Base-by-base conservation (phyloP, 2,329 filamentous ascomycete genomes). In the Curvularia verruculosa region DNA sequence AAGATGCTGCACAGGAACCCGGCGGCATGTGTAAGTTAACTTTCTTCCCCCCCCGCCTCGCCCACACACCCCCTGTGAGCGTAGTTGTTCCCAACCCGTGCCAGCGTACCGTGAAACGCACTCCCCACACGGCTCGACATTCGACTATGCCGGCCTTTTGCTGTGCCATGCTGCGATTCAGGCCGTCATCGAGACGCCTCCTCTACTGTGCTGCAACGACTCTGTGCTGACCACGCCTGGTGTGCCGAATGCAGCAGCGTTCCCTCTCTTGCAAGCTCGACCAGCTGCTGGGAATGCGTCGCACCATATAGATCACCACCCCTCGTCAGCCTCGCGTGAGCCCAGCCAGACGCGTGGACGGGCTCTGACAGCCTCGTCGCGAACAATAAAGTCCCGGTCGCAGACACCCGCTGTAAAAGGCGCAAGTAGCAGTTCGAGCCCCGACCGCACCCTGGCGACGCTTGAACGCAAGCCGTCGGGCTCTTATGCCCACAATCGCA, bases 401-500 rank as follows among this genome's bases (percentile, higher is more conserved):
- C 75, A 78, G 66, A 80, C 79, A 41, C 78, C 79, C 31, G 78
- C 67, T 50, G 58, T 73, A 52, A 60, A 66, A 50, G 60, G 71
- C 48, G 52, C 69, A 54, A 69, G 71, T 57, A 69, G 65, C 68
- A 65, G 69, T 66, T 70, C 78, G 67, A 73, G 71, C 68, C 65
- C 77, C 61, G 69, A 75, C 73, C 76, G 67, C 67, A 72, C 76
- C 60, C 47, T 59, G 28, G 58, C 57, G 49, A 52, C 59, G 34
- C 65, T 81, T 56, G 82, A 85, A 62, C 78, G 83, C 61, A 83
- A 82, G 61, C 74, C 81, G 9, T 83, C 82, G 23, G 74, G 78
- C 57, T 84, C 83, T 15, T 89, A 98, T 82, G 91, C 91, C 58
- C 93, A 99, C 76, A 92, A 98, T 78, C 89, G 95, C 53, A 92